A percentile compares a stretch with the other conserved stretches of the same genome.
phyloP scores from a whole-genome alignment of 2,329 filamentous ascomycete genomes.

The Coniochaeta sp. region DNA sequence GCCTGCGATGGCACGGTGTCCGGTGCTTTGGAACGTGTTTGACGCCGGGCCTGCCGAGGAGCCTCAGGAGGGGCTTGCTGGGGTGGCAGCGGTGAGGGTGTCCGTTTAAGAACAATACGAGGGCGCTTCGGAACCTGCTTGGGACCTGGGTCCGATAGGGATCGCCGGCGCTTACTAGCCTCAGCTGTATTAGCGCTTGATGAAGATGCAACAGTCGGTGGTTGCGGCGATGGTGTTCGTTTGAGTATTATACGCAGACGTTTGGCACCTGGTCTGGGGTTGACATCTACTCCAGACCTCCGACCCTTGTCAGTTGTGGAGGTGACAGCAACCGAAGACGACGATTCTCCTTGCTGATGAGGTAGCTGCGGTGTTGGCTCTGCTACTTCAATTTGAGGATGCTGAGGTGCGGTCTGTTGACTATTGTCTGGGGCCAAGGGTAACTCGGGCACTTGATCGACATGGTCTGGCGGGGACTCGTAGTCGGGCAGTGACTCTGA shows the following conservation, averaged over 20 bases:
- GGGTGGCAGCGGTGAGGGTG: neutral
- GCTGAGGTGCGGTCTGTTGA: neutral
- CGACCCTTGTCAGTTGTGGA: neutral
- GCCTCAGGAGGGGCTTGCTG: neutral
- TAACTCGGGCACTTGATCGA: neutral
- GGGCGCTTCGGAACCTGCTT: neutral
- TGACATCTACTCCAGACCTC: neutral
- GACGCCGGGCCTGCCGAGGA: no score
- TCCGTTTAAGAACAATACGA: neutral
- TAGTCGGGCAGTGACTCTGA: neutral
- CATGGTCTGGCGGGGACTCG: neutral
- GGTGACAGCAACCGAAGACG: neutral
- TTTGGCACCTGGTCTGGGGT: neutral
- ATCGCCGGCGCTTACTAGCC: neutral
- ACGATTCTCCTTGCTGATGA: neutral
- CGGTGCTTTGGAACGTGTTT: no score
- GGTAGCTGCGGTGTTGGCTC: neutral
- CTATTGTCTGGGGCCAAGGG: neutral
- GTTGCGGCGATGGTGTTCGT: neutral
- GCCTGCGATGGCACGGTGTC: neutral
- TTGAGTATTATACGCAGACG: neutral
- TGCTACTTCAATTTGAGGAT: neutral
- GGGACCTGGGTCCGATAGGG: neutral
- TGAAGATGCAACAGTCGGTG: neutral
- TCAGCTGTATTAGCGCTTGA: neutral